Percentiles rank a stretch among this genome's conserved stretches.
These are phyloP conservation scores for Glomus cerebriforme DNA, from an alignment of 192 early-diverging fungal species.

Conservation along the genomic window DNA sequence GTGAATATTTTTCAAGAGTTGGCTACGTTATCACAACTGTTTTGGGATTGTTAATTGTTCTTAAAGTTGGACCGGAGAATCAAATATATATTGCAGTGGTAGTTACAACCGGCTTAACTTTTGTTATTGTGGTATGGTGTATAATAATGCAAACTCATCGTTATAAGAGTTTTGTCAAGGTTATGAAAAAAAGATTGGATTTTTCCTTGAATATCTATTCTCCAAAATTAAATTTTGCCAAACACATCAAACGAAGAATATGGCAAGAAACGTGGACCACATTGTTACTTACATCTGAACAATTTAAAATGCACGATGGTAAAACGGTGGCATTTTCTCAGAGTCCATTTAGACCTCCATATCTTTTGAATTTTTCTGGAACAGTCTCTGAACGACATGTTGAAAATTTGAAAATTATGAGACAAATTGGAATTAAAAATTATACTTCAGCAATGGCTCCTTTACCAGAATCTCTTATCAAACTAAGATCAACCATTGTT, in stretches of 20 bases:
- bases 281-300: constrained; percentile 56
- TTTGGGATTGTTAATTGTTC: constrained; percentile 57
- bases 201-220: constrained; percentile 57
- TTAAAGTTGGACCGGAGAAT: constrained; percentile 45
- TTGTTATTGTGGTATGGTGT: constrained; percentile 45
- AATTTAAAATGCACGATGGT: constrained; percentile 56
- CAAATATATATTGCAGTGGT: constrained; percentile 49
- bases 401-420: constrained; percentile 64
- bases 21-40: constrained; percentile 46
- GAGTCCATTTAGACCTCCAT: constrained; percentile 60
- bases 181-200: constrained; percentile 43
- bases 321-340: constrained; percentile 58
- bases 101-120: constrained; percentile 36
- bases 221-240: constrained; percentile 41
- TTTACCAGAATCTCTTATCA: constrained; percentile 39
- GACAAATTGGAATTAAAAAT: constrained; percentile 54
- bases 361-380: constrained; percentile 65
- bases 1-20: constrained; percentile 50
- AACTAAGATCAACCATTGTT: constrained; percentile 42
- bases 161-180: neutral
- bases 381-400: constrained; percentile 67
- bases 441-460: constrained; percentile 48
- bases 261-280: constrained; percentile 77
- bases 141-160: constrained; percentile 45
- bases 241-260: constrained; percentile 52